phyloP scores from a whole-genome alignment of 73 alveolate genomes.

The Paramecium primaurelia region DNA sequence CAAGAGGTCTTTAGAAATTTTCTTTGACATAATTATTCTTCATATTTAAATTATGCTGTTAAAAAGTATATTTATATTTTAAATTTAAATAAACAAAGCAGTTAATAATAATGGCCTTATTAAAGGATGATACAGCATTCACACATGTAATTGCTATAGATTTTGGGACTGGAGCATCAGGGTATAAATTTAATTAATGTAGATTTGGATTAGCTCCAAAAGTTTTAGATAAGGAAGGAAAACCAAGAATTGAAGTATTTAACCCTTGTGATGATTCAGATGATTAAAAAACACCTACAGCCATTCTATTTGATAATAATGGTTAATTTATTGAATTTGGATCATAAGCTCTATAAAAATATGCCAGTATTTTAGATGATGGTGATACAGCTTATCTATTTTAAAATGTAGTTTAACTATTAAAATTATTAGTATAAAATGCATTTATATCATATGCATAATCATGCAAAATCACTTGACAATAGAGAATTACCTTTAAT shows the following conservation, averaged over 20 bases:
- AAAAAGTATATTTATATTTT: conserved; percentile 2
- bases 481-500: conserved; percentile 94
- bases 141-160: conserved; percentile 98
- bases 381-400: conserved; percentile 96
- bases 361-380: conserved; percentile 96
- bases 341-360: conserved; percentile 86
- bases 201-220: conserved; percentile 91
- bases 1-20: conserved; percentile 9
- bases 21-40: conserved; percentile 28
- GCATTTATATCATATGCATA: conserved; percentile 93
- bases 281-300: conserved; percentile 97
- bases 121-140: conserved; percentile 93
- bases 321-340: conserved; percentile 94
- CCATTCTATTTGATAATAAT: conserved; percentile 93
- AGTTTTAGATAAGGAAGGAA: conserved; percentile 86
- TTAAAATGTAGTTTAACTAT: conserved; percentile 69
- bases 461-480: conserved; percentile 85
- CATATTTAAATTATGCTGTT: conserved; percentile 27
- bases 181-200: conserved; percentile 65
- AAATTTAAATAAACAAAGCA: conserved; percentile 35
- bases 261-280: conserved; percentile 98
- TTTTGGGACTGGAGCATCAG: conserved; percentile 99
- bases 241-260: conserved; percentile 96
- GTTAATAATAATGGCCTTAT: conserved; percentile 79
- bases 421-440: conserved; percentile 76